These are phyloP conservation scores for Emmonsiellopsis sp. DNA, from an alignment of 2,329 filamentous ascomycete genomes.

Conservation along the genomic window DNA sequence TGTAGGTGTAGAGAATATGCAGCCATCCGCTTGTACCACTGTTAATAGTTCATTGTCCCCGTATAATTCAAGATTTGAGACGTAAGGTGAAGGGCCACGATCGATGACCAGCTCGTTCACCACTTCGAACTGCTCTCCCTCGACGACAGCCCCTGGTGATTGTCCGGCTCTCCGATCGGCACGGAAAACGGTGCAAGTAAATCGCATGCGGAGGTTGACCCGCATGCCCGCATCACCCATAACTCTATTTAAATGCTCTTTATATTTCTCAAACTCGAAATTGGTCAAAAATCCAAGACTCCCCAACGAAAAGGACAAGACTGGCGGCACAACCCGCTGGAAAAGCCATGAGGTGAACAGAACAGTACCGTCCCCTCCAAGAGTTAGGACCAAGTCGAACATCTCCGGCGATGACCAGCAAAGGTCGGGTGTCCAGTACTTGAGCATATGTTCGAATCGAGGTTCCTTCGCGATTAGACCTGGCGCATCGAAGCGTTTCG, in stretches of 20 bases:
- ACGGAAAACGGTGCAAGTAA: constrained; percentile 94
- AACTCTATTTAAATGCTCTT: constrained; percentile 72
- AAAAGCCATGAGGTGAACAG: constrained; percentile 96
- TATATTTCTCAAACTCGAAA: constrained; percentile 88
- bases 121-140: constrained; percentile 94
- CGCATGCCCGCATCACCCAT: constrained; percentile 96
- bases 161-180: constrained; percentile 41
- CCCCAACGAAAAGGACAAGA: constrained; percentile 83
- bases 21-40: constrained; percentile 91
- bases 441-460: constrained; percentile 72
- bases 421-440: constrained; percentile 92
- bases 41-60: constrained; percentile 92
- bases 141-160: constrained; percentile 56
- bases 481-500: constrained; percentile 74
- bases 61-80: constrained; percentile 92
- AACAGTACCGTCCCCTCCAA: constrained; percentile 94
- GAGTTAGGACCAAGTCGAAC: constrained; percentile 88
- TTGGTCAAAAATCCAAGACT: constrained; percentile 94
- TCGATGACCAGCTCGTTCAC: constrained; percentile 98
- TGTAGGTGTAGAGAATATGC: constrained; percentile 95
- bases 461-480: constrained; percentile 64
- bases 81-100: constrained; percentile 89
- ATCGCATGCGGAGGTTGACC: constrained; percentile 95
- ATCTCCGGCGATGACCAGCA: constrained; percentile 91
- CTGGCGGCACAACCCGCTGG: constrained; percentile 86